phyloP scores from a whole-genome alignment of 305 asterid genomes.

The Rubia occidens region DNA sequence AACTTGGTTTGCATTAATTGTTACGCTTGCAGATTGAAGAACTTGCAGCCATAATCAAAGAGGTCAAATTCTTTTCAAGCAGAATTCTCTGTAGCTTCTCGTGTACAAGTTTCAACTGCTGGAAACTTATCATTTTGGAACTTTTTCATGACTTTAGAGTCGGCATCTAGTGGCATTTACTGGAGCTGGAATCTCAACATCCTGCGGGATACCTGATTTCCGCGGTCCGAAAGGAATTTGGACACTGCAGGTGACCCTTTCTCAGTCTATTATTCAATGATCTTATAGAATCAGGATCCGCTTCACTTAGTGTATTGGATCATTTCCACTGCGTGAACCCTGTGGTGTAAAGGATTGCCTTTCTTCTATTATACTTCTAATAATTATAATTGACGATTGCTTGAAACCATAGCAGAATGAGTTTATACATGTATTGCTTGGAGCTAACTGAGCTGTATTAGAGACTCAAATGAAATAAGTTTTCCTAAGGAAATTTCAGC shows the following conservation, averaged over 20 bases:
- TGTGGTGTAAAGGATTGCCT: background rate
- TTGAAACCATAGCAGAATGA: background rate
- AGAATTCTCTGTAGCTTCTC: background rate
- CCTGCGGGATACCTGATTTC: slow-evolving; percentile 97
- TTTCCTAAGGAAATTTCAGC: background rate
- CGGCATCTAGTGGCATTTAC: slow-evolving; percentile 93
- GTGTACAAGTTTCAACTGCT: background rate
- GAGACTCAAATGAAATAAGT: background rate
- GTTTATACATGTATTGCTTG: background rate
- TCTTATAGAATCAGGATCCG: background rate
- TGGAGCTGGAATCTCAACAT: slow-evolving; percentile 96
- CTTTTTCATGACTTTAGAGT: slow-evolving; percentile 52
- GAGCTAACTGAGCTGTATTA: background rate
- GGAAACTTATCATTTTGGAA: slow-evolving; percentile 20
- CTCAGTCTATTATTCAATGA: background rate
- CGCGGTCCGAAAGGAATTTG: slow-evolving; percentile 98
- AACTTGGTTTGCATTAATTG: background rate
- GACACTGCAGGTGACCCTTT: slow-evolving; percentile 81
- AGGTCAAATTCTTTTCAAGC: slow-evolving; percentile 30
- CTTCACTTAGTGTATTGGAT: background rate
- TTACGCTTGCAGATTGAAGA: slow-evolving; percentile 51
- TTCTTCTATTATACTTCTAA: background rate
- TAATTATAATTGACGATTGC: background rate
- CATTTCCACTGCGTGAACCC: background rate
- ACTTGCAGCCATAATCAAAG: slow-evolving; percentile 53